Base-by-base conservation (phyloP, 2,329 filamentous ascomycete species). In the Calonectria pseudoturangicola region DNA sequence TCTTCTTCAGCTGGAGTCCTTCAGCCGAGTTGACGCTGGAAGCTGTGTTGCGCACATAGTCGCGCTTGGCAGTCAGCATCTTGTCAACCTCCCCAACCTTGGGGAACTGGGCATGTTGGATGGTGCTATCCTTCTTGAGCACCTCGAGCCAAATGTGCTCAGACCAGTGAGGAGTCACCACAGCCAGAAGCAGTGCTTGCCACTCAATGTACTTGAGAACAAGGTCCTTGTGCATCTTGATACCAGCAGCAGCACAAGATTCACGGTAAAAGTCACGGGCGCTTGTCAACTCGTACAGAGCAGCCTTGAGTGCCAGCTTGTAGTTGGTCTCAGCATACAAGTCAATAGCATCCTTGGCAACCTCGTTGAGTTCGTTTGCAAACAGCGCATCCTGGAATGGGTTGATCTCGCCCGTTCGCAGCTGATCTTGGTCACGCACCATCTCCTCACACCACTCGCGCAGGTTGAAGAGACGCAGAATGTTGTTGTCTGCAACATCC, bases 101-200 rank as follows among this genome's bases (percentile, higher is more conserved):
- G 47, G 83, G 83, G 79, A 84, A 84, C 8, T 69, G 88, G 15
- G 94, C 95, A 66, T 92, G 91, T 86, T 98, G 96, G 79, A 99
- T 91, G 9, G 93, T 94, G 68, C 88, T 86, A 43, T 90, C 84
- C 87, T 94, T 95, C 82, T 93, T 91, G 73, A 99, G 91, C 2
- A 98, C 92, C 85, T 98, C 96, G 68, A 94, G 91, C 95, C 95
- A 98, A 82, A 99, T 92, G 85, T 98, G 94, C 82, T 99, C 97
- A 58, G 95, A 89, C 93, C 95, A 98, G 85, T 99, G 97, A 71
- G 97, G 96, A 2, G 96, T 93, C 74, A 98, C 92, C 65, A 95
- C 94, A 3, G 93, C 90, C 77, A 98, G 87, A 81, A 98, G 89
- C 64, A 98, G 89, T 56, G 94, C 92, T 84, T 98, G 96, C 25